Conservation (phyloP, 192 early-diverging fungal species). For the Coemansia sp. region DNA sequence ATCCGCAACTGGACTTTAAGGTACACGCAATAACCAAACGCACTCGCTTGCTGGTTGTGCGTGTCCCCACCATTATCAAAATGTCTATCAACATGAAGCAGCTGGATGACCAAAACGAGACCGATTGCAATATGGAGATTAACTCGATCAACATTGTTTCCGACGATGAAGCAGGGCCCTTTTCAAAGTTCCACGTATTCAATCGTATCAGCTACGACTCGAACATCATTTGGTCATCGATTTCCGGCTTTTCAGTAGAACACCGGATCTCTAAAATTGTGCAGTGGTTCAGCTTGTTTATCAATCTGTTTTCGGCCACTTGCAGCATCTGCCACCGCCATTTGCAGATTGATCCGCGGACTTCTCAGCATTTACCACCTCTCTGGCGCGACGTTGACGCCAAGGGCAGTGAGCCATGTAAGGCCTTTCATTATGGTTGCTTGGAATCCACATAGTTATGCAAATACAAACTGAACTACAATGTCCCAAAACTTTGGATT, state of each 20-base stretch:
- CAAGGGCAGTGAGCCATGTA: conserved; percentile 23
- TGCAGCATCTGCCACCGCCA: conserved; percentile 43
- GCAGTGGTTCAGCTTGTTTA: conserved; percentile 50
- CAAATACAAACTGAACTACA: conserved; percentile 21
- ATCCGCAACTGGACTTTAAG: conserved; percentile 28
- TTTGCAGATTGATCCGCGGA: conserved; percentile 50
- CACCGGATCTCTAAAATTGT: conserved; percentile 42
- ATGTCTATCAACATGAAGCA: conserved; percentile 43
- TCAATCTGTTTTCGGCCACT: conserved; percentile 44
- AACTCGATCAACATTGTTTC: conserved; percentile 29
- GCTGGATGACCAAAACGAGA: conserved; percentile 12
- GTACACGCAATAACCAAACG: conserved; percentile 25
- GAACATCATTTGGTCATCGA: conserved; percentile 49
- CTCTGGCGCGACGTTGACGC: conserved; percentile 45
- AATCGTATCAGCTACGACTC: conserved; percentile 42
- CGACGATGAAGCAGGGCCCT: conserved; percentile 36
- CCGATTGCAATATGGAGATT: conserved; percentile 24
- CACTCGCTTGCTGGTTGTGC: conserved; percentile 32
- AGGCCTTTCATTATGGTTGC: conserved; percentile 46
- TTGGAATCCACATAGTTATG: conserved; percentile 18
- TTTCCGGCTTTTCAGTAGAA: conserved; percentile 46
- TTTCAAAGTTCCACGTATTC: conserved; percentile 42
- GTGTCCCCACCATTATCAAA: conserved; percentile 41
- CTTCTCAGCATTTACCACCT: conserved; percentile 48
- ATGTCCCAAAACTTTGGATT: conserved; percentile 31